Conservation (phyloP, 805 yeast species). For the Candida xiaguanensis region DNA sequence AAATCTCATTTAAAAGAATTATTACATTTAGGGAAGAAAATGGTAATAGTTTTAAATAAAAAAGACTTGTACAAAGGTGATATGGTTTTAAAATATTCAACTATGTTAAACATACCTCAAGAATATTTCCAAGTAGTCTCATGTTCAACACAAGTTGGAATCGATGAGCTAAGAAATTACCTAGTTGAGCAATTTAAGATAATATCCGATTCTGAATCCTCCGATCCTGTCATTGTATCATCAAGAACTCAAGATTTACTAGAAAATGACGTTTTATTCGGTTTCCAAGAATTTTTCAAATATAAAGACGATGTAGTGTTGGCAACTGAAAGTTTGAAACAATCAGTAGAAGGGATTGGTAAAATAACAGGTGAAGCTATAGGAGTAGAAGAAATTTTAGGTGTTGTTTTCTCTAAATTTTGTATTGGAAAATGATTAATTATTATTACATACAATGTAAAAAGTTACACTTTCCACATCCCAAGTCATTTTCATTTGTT, state of each 20-base stretch:
- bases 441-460: slow-evolving; percentile 26
- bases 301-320: slow-evolving; percentile 66
- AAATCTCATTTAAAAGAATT: slow-evolving; percentile 15
- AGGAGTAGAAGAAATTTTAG: slow-evolving; percentile 86
- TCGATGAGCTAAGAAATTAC: slow-evolving; percentile 39
- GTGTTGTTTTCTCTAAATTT: slow-evolving; percentile 85
- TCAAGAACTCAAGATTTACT: slow-evolving; percentile 73
- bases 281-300: slow-evolving; percentile 62
- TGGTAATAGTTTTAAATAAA: slow-evolving; percentile 57
- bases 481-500: slow-evolving; percentile 43
- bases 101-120: slow-evolving; percentile 12
- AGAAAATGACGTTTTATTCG: slow-evolving; percentile 69
- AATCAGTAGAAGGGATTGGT: slow-evolving; percentile 83
- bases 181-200: slow-evolving; percentile 46
- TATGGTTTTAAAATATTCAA: slow-evolving; percentile 8
- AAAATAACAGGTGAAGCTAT: slow-evolving; percentile 86
- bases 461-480: slow-evolving; percentile 40
- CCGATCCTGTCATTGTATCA: slow-evolving; percentile 71
- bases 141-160: slow-evolving; percentile 56
- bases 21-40: slow-evolving; percentile 17
- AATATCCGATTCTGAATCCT: slow-evolving; percentile 46
- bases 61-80: slow-evolving; percentile 43
- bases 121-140: slow-evolving; percentile 43
- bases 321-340: slow-evolving; percentile 71
- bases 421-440: slow-evolving; percentile 80